phyloP scores from a whole-genome alignment of 2,329 filamentous ascomycete genomes.

The Fusarium nodosum region DNA sequence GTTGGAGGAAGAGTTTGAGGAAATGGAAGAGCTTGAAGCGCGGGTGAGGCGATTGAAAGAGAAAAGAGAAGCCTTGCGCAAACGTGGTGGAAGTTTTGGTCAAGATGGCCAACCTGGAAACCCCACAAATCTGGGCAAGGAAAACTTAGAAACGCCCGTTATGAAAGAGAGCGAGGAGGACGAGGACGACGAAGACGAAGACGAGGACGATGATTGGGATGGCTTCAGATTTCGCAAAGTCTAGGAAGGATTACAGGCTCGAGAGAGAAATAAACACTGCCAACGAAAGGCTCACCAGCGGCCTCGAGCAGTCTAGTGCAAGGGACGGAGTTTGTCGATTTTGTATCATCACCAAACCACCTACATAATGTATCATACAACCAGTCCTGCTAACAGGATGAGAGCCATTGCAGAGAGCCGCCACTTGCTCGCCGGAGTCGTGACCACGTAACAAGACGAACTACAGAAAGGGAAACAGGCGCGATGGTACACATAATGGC shows the following conservation, averaged over 20 bases:
- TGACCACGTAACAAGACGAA: conserved; percentile 17
- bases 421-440: conserved; percentile 4
- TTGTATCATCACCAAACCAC: conserved; percentile 45
- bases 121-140: conserved; percentile 45
- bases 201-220: conserved; percentile 68
- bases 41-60: conserved; percentile 77
- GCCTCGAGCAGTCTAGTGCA: conserved; percentile 1
- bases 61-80: conserved; percentile 75
- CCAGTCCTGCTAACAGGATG: conserved; percentile 24
- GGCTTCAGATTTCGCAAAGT: conserved; percentile 65
- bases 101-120: conserved; percentile 48
- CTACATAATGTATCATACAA: conserved; percentile 50
- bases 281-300: not conserved
- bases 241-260: conserved; percentile 4
- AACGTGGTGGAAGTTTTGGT: conserved; percentile 52
- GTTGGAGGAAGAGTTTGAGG: conserved; percentile 82
- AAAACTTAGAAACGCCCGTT: conserved; percentile 48
- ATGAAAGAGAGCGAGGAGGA: conserved; percentile 61
- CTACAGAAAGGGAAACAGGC: not conserved
- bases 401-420: conserved; percentile 12
- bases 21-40: conserved; percentile 84
- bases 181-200: conserved; percentile 62
- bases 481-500: not conserved
- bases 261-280: not conserved
- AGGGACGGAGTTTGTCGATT: conserved; percentile 24